Percentiles rank a stretch among this genome's conserved stretches.
These are phyloP conservation scores for Cyanidiococcus yangmingshanensis DNA, from an alignment of 23 red algal genomes.

Conservation along the genomic window DNA sequence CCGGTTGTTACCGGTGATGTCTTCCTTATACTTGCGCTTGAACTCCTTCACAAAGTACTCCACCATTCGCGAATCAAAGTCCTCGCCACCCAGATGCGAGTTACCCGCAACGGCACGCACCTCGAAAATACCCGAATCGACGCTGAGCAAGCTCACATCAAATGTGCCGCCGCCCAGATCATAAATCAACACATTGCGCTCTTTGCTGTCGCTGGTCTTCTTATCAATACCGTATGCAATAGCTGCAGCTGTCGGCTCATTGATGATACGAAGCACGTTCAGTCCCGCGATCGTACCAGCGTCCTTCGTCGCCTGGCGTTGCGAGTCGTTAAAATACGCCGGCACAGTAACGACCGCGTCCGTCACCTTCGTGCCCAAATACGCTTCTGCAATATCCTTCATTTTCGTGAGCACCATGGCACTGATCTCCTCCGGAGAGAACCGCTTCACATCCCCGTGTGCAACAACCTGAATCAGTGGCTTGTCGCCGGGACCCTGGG, in stretches of 20 bases:
- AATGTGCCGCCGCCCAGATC: conserved; percentile 98
- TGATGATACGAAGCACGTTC: conserved; percentile 98
- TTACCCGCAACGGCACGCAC: conserved; percentile 57
- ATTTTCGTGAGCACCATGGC: conserved; percentile 98
- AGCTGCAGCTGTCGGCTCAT: conserved; percentile 98
- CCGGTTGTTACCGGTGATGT: conserved; percentile 77
- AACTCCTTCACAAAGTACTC: conserved; percentile 88
- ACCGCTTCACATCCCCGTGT: conserved; percentile 77
- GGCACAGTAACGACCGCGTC: conserved; percentile 94
- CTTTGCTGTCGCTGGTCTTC: conserved; percentile 29
- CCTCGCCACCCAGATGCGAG: conserved; percentile 90
- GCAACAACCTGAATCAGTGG: conserved; percentile 66
- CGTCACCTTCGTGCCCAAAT: conserved; percentile 78
- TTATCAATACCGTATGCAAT: conserved; percentile 99
- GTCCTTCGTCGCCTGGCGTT: conserved; percentile 97
- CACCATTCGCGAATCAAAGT: conserved; percentile 98
- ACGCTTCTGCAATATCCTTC: conserved; percentile 92
- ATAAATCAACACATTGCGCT: conserved; percentile 88
- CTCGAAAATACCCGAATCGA: conserved; percentile 99
- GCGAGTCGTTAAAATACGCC: conserved; percentile 99
- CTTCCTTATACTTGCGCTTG: conserved; percentile 99
- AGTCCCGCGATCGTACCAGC: conserved; percentile 95
- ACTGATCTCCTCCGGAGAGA: conserved; percentile 92
- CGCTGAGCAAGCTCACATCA: conserved; percentile 91
- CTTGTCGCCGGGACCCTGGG: conserved; percentile 83